phyloP scores from a whole-genome alignment of 257 asterid species.

The Parsonsia alboflavescens region DNA sequence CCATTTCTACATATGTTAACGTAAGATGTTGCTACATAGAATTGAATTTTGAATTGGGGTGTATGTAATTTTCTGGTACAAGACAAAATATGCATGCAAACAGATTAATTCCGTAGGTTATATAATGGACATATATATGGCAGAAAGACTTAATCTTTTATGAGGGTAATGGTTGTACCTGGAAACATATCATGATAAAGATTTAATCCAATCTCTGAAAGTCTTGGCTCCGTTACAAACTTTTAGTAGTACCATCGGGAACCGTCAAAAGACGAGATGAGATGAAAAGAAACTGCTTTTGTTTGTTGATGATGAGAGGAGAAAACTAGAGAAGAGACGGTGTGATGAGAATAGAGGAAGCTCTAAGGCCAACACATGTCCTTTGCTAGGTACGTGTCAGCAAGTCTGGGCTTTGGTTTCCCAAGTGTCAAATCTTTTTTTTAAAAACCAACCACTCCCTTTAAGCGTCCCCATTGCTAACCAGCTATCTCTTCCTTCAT shows the following conservation, averaged over 20 bases:
- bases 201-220: too few species aligned
- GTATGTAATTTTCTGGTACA: background rate
- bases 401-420: slow-evolving; percentile 42
- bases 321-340: slow-evolving; percentile 7
- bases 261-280: background rate
- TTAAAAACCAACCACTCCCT: background rate
- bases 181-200: background rate
- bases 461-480: background rate
- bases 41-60: background rate
- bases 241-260: background rate
- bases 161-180: background rate
- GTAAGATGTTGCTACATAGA: background rate
- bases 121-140: too few species aligned
- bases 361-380: slow-evolving; percentile 11
- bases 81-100: background rate
- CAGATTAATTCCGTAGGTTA: too few species aligned
- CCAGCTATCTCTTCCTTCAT: background rate
- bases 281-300: background rate
- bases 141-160: too few species aligned
- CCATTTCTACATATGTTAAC: too few species aligned
- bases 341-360: background rate
- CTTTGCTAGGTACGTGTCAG: slow-evolving; percentile 59
- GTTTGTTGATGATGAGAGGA: background rate
- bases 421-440: slow-evolving; percentile 68
- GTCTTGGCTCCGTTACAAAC: background rate